A percentile compares a stretch with the other conserved stretches of the same genome.
phyloP scores from a whole-genome alignment of 2,329 filamentous ascomycete species.

The Xylogone sp. region DNA sequence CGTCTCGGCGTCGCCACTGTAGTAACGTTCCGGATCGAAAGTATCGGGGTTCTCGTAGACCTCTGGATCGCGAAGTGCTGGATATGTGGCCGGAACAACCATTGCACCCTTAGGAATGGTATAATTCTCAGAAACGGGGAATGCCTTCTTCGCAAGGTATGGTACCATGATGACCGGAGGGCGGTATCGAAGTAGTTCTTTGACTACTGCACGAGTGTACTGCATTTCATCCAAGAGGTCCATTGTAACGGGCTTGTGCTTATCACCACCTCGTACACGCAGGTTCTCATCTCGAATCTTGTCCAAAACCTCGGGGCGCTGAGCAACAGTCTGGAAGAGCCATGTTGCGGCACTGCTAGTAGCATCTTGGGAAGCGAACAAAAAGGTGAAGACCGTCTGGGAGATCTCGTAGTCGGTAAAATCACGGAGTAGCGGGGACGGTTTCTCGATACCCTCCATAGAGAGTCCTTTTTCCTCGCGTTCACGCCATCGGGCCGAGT shows the following conservation, averaged over 20 bases:
- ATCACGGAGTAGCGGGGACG: conserved; percentile 73
- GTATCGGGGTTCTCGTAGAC: conserved; percentile 86
- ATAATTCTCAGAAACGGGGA: conserved; percentile 83
- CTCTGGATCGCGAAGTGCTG: conserved; percentile 87
- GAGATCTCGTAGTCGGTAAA: conserved; percentile 91
- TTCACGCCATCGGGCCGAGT: conserved; percentile 67
- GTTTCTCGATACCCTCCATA: conserved; percentile 72
- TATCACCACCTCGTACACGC: conserved; percentile 69
- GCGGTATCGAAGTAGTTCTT: conserved; percentile 87
- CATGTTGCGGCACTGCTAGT: conserved; percentile 91
- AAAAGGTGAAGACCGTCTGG: conserved; percentile 91
- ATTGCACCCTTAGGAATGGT: conserved; percentile 94
- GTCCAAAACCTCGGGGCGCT: conserved; percentile 88
- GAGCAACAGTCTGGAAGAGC: conserved; percentile 91
- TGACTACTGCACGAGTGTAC: conserved; percentile 89
- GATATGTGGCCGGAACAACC: conserved; percentile 89
- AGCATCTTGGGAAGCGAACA: conserved; percentile 96
- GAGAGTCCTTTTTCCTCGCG: conserved; percentile 69
- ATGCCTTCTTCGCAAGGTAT: conserved; percentile 90
- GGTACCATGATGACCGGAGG: conserved; percentile 97
- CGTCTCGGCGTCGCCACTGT: conserved; percentile 76
- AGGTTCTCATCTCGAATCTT: conserved; percentile 91
- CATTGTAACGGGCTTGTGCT: conserved; percentile 67
- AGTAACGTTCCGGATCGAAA: conserved; percentile 91
- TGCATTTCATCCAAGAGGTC: conserved; percentile 84